phyloP scores from a whole-genome alignment of 805 yeast genomes.

The Candida xyloterini region DNA sequence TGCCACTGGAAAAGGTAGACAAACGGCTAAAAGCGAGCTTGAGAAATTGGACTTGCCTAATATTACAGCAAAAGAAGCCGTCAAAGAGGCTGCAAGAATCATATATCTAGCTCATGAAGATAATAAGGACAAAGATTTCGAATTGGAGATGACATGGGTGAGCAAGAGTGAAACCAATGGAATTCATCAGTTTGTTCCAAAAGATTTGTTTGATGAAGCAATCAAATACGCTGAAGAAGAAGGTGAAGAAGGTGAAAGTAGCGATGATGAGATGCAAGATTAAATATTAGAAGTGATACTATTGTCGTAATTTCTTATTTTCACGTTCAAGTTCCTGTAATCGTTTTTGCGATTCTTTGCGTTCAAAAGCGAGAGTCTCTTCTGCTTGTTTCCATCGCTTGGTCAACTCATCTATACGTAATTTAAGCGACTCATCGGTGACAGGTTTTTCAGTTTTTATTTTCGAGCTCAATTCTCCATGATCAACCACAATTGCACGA shows the following conservation, averaged over 20 bases:
- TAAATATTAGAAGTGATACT: constrained; percentile 9
- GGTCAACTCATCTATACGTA: constrained; percentile 60
- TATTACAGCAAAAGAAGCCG: constrained; percentile 75
- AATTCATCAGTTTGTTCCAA: constrained; percentile 75
- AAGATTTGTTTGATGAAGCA: constrained; percentile 78
- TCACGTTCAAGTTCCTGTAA: constrained; percentile 55
- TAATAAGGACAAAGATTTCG: constrained; percentile 95
- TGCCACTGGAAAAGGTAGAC: constrained; percentile 98
- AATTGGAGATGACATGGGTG: constrained; percentile 90
- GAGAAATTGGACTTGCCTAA: constrained; percentile 80
- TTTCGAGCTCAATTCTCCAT: constrained; percentile 32
- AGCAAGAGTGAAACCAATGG: constrained; percentile 75
- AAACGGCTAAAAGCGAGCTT: constrained; percentile 93
- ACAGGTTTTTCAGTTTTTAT: neutral
- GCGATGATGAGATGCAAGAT: constrained; percentile 35
- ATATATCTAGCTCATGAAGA: constrained; percentile 95
- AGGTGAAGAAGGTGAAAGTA: constrained; percentile 55
- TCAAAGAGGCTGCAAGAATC: constrained; percentile 90
- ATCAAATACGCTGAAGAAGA: constrained; percentile 79
- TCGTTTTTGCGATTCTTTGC: constrained; percentile 50
- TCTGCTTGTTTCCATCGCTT: constrained; percentile 68
- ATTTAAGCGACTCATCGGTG: constrained; percentile 23
- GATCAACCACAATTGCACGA: constrained; percentile 56
- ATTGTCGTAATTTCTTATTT: constrained; percentile 31
- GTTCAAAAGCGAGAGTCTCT: constrained; percentile 64